Base-by-base conservation (phyloP, 2,329 filamentous ascomycete species). In the Talaromyces verruculosus region DNA sequence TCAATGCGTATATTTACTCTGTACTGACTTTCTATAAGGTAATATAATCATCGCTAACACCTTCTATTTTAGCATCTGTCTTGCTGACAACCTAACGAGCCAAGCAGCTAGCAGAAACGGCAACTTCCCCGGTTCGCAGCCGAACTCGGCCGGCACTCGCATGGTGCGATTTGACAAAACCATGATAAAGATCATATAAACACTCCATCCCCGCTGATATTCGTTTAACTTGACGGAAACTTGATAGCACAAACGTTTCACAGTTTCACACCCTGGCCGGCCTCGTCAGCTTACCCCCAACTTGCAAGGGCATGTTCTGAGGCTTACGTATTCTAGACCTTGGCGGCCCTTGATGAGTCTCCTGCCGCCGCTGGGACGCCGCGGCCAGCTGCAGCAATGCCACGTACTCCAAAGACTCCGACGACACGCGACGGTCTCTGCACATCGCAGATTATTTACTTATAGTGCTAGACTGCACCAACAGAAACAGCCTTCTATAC, bases 341-440 rank as follows among this genome's bases (percentile, higher is more conserved):
- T 63, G 37, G 60, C 61, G 49, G 58, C 53, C 62, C 51, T 59
- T 57, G 15, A 66, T 66, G 65, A 62, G 51, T 66, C 35, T 66
- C 43, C 65, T 66, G 65, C 64, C 64, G 64, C 60, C 65, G 65
- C 61, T 66, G 57, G 19, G 47, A 49, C 28, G 64, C 64, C 49
- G 64, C 58, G 59, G 64, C 49, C 64, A 55, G 60, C 60, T 58
- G 49, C 62, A 60, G 37, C 57, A 53, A 33, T 63, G 60, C 53
- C 60, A 63, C 65, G 33, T 51, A 35, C 60, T 63, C n/a, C 11
- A 55, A 1, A 58, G 63, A 51, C 51, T 37, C 35, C 59, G 25
- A 58, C 60, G 45, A 19, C 60, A 53, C 64, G 51, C 47, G 55
- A 51, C 57, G 11, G 25, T 39, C 11, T 47, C 43, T 53, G 19